Base-by-base conservation (phyloP, 2,329 filamentous ascomycete species). In the Aspergillus hortae region DNA sequence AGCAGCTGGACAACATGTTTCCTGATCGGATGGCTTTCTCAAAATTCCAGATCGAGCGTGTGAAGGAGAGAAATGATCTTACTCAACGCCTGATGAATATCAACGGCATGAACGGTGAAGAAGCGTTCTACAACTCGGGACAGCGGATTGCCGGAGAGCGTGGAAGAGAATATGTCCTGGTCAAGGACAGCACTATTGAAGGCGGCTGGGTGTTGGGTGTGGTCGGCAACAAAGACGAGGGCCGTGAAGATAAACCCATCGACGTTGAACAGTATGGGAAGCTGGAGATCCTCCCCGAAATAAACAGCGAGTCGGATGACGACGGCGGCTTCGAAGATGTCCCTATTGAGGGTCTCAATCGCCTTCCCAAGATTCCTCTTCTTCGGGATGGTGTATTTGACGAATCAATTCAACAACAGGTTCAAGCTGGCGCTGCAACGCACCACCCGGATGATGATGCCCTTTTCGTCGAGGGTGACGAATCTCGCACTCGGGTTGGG, bases 11-110 rank as follows among this genome's bases (percentile, higher is more conserved):
- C 60, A 83, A 80, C 43, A 99, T 99, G 94, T 99, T 99, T 67
- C 92, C 94, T 0, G 88, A 99, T 68, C 85, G 94, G 23, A 96
- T 99, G 91, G 94, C 88, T 0, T 99, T 99, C 66, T 96, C 92
- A 1, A 87, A 81, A 55, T 99, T 99, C 65, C 94, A 99, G 71
- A 96, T 99, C 52, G 94, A 97, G 67, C 80, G 94, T 52, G 95
- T 97, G 10, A 84, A 82, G 60, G 92, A 99, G 73, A 81, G 95
- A 46, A 99, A 99, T 64, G 89, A 96, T 56, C 80, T 99, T 27
- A 99, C 95, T 0, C 94, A 99, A 67, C 82, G 92, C 36, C 76
- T 99, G 51, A 99, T 99, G 94, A 84, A 90, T 61, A 83, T 99
- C 62, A 91, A 92, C 61, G 92, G 92, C 33, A 95, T 95, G 89